Evolutionary conservation across 2,329 filamentous ascomycete genomes (phyloP), one percentile per base, ranked within the genome.

Genomic region (Pseudocercospora fijiensis): DNA sequence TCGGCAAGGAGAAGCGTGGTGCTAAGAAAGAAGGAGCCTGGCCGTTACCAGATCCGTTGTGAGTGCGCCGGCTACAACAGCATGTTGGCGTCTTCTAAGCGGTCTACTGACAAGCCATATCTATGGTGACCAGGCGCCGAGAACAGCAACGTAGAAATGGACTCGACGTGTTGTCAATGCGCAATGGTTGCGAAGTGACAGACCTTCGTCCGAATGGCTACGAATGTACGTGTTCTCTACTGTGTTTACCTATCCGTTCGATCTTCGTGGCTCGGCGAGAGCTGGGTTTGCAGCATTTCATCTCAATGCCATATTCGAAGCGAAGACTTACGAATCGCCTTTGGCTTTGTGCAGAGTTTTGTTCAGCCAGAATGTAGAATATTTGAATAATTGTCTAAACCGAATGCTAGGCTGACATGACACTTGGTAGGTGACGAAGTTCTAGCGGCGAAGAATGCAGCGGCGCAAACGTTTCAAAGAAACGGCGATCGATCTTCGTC

Each of bases 1-100:
- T 90, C 55, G 88, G 87, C 2, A 90, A 89, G 74, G 85, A 87
- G 71, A 88, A 85, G 69, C 63, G 72, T 43, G 65, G 69, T 13
- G 68, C 63, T 8, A 70, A 69, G 55, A 71, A 71, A 76, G 63
- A 65, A 24, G 66, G 63, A 20, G 67, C 66, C 3, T 70, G 67
- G 68, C 37, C 37, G 6, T 41, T 41, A 41, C 37, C 37, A 41
- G 37, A 41, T 41, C 37, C 37, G 18, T 41, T 41, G 37, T 41
- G 37, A 41, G 37, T 41, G 37, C 37, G 37, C 18, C 37, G 37
- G 30, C 16, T n/a, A 41, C 16, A 41, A 41, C 16, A 41, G 37
- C 37, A 18, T 41, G 37, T 41, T 41, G 2, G n/a, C n/a, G n/a
- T n/a, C 16, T 16, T 41, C 5, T 3, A 16, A 6, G 3, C 1